Evolutionary conservation across 257 asterid genomes (phyloP), one percentile per base, ranked within the genome.

Genomic region (Cynanchum wilfordii): DNA sequence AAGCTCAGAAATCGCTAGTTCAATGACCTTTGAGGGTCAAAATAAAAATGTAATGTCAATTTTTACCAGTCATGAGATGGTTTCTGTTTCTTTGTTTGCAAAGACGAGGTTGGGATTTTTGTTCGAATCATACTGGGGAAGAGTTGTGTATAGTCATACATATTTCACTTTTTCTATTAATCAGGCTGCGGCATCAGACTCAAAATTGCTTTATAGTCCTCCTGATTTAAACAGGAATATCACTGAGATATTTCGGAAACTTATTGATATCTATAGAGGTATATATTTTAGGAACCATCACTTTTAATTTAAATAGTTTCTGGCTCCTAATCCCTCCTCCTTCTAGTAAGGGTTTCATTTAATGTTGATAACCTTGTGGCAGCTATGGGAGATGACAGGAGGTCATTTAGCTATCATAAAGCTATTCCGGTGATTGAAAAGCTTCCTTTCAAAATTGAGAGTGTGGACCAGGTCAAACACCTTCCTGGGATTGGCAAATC

Each of bases 311-410:
- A 38, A 54, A 54, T 70, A 49, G 62, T 68, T 66, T 30, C 12
- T 27, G 56, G 71, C 12, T 56, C 49, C 58, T 33, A 75, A 38
- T 29, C 27, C 69, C 17, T 29, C 54, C 54, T n/a, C 49, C 59
- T 29, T 47, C 30, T 58, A 25, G 12, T 78, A 68, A 71, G 65
- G 76, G 60, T 75, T 13, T 75, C 74, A 74, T 50, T 33, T 25
- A 71, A 8, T 73, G 58, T 72, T 25, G 65, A 68, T 78, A 55
- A 52, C 75, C 7, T 80, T 36, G 49, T 80, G 79, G 75, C 77
- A 94, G 99, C 97, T 51, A 80, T 91, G 71, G 99, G 99, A 78
- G 99, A 94, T 29, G 97, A 91, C 45, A 84, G 97, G 78, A 86
- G 97, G 83, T 94, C 99, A 70, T 94, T 91, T 81, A 94, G 97